These are phyloP conservation scores for Ogataea hybrid DNA, from an alignment of 1,139 yeast genomes.

Conservation along the genomic window DNA sequence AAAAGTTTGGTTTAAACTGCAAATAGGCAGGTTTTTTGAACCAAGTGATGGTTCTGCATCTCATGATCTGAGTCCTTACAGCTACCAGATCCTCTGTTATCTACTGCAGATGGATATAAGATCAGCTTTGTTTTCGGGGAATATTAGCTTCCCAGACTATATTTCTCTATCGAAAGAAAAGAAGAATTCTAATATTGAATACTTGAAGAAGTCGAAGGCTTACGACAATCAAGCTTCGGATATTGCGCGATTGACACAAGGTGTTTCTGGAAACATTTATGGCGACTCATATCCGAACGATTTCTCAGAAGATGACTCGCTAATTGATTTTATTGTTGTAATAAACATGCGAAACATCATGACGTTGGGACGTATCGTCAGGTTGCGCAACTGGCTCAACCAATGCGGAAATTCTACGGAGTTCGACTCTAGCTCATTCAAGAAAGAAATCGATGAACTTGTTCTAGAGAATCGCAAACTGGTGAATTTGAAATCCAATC, in stretches of 20 bases:
- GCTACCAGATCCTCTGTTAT: slow-evolving; percentile 8
- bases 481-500: neutral
- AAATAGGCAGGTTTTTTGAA: slow-evolving; percentile 9
- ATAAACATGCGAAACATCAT: slow-evolving; percentile 10
- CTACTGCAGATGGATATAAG: slow-evolving; percentile 11
- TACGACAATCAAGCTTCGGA: no score
- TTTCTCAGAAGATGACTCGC: slow-evolving; percentile 7
- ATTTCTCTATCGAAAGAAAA: slow-evolving; percentile 1
- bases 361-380: slow-evolving; percentile 9
- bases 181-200: slow-evolving; percentile 9
- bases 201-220: no score
- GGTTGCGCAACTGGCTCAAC: slow-evolving; percentile 12
- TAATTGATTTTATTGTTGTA: slow-evolving; percentile 6
- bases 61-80: slow-evolving; percentile 5
- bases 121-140: slow-evolving; percentile 11
- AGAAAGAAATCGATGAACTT: slow-evolving; percentile 1
- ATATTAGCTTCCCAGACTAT: slow-evolving; percentile 13
- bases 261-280: no score
- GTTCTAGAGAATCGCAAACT: slow-evolving; percentile 5
- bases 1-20: slow-evolving; percentile 9
- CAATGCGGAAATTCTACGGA: slow-evolving; percentile 15
- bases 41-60: neutral
- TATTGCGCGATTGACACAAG: no score
- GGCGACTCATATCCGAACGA: slow-evolving; percentile 7
- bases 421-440: no score